Percentiles rank a stretch among this genome's conserved stretches.
Conservation (phyloP, 192 early-diverging fungal species). For the Gryganskiella cystojenkinii region DNA sequence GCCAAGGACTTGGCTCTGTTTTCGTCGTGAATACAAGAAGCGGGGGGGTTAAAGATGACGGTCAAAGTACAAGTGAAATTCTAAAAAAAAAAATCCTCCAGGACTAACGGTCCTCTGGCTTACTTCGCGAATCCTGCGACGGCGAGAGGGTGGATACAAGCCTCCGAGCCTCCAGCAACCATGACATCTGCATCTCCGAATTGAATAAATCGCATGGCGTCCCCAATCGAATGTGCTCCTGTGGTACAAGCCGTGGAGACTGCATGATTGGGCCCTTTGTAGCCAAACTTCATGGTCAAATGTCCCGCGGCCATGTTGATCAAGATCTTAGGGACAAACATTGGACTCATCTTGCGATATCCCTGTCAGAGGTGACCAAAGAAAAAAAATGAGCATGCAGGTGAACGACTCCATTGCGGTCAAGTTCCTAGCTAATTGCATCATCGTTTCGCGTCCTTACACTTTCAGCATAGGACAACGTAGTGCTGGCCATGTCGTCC, state of each 20-base stretch:
- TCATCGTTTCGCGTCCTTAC: too few relatives aligned
- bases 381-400: too few relatives aligned
- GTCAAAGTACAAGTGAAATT: background rate
- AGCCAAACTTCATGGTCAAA: constrained; percentile 88
- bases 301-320: constrained; percentile 97
- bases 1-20: constrained; percentile 86
- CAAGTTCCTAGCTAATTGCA: too few relatives aligned
- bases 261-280: constrained; percentile 91
- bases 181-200: constrained; percentile 96
- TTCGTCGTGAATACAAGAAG: too few relatives aligned
- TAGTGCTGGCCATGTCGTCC: constrained; percentile 79
- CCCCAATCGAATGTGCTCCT: constrained; percentile 94
- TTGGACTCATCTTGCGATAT: constrained; percentile 81
- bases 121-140: constrained; percentile 91
- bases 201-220: constrained; percentile 93
- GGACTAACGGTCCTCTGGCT: constrained; percentile 12
- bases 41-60: background rate
- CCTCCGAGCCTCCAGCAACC: constrained; percentile 92
- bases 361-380: constrained; percentile 59
- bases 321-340: constrained; percentile 91
- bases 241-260: constrained; percentile 96
- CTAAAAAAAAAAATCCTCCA: background rate
- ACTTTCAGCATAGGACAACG: constrained; percentile 61
- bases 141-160: constrained; percentile 84
- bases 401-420: too few relatives aligned